Evolutionary conservation across 768 basidiomycete species (phyloP).

Genomic region (Rhodosporidiobolus sp.): DNA sequence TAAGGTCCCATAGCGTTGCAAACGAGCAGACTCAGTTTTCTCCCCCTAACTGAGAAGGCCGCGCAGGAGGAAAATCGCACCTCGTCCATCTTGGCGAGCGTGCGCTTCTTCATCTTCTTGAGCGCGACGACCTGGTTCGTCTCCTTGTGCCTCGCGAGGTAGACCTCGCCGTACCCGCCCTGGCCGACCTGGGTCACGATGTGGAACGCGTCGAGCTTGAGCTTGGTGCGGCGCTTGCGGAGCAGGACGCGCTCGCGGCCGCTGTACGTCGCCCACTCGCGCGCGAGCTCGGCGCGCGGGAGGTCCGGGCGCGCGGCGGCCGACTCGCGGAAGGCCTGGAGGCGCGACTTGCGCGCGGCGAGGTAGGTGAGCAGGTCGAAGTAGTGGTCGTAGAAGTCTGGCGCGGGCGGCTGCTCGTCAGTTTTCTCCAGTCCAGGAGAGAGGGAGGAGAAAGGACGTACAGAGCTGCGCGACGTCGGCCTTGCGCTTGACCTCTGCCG

Average conservation of each 20-base stretch:
- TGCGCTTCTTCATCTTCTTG: constrained; percentile 95
- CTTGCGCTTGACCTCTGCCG: constrained; percentile 84
- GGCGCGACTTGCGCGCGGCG: constrained; percentile 76
- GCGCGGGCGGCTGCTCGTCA: neutral
- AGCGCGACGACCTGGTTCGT: constrained; percentile 94
- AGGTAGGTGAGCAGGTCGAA: constrained; percentile 92
- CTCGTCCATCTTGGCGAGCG: constrained; percentile 97
- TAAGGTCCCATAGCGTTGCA: too few species aligned
- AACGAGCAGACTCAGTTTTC: too few species aligned
- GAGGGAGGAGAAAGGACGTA: constrained; percentile 48
- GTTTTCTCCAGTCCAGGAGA: neutral
- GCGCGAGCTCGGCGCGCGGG: constrained; percentile 48
- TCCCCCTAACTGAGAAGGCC: neutral
- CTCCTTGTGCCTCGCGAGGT: constrained; percentile 88
- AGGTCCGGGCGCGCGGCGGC: constrained; percentile 62
- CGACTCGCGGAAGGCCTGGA: constrained; percentile 76
- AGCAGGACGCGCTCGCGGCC: constrained; percentile 89
- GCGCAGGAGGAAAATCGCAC: constrained; percentile 51
- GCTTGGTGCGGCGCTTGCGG: constrained; percentile 86
- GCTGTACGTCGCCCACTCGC: constrained; percentile 88
- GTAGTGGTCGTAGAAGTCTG: constrained; percentile 97
- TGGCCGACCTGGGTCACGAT: constrained; percentile 99
- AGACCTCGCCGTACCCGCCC: constrained; percentile 98
- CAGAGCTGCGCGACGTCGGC: constrained; percentile 96
- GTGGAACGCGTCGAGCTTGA: constrained; percentile 91